Evolutionary conservation across 1,284 basidiomycete species (phyloP), one percentile per base, ranked within the genome.

Genomic region (Irpex rosettiformis): DNA sequence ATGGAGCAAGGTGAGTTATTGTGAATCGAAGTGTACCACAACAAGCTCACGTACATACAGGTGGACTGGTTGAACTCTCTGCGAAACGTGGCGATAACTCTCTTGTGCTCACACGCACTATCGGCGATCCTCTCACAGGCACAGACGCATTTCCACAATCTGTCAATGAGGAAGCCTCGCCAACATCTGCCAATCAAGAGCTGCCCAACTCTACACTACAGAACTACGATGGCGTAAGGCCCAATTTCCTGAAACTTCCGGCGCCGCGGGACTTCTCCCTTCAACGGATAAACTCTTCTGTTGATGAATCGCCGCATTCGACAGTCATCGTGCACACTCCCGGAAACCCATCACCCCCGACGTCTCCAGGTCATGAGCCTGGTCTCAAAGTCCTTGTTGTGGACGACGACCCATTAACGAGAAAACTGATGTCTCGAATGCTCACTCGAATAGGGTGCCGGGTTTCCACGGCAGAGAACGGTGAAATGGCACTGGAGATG

Each of bases 401-500:
- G 0, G 90, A 92, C 65, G 89, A 92, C 64, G 90, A 91, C 70
- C 78, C 80, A 22, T 73, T 95, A 57, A 95, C 94, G 43, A 83
- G 93, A 49, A 85, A 80, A 61, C 77, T 95, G 61, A 95, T 96
- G 93, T 83, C 81, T 52, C 81, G 93, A 40, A 86, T 94, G 75
- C 77, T 96, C 57, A 82, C 83, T 18, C 81, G 92, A n/a, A 74
- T 96, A 3, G 93, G 93, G 1, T 94, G 91, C 72, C 72, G 74
- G 47, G 92, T 95, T 18, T 78, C 82, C 2, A 86, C 84, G 4
- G 94, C 94, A n/a, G 92, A 95, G 72, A 94, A 96, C 67, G 94
- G 94, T 3, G 84, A 88, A 69, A 73, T 89, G 29, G 93, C 93
- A 4, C 74, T 95, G 54, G 86, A 91, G 60, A 80, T 91, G 77